phyloP scores from a whole-genome alignment of 164 flowering plant genomes.

The Akebia trifoliata region DNA sequence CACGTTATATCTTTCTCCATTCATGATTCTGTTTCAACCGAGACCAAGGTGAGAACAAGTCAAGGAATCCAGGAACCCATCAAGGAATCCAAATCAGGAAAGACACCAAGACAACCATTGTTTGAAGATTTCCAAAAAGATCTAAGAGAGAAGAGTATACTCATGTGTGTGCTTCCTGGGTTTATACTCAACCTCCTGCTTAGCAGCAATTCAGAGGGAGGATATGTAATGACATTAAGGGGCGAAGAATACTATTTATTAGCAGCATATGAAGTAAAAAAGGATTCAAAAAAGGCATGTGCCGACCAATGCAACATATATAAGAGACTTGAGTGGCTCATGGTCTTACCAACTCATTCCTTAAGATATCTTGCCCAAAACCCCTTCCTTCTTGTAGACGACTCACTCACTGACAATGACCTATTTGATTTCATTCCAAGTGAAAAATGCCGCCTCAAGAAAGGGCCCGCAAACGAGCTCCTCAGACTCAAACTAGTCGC shows the following conservation, averaged over 20 bases:
- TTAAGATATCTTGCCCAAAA: constrained; percentile 69
- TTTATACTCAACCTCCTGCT: neutral
- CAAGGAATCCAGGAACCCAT: no score
- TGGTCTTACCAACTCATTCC: constrained; percentile 28
- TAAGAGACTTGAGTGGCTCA: constrained; percentile 8
- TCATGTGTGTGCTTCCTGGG: neutral
- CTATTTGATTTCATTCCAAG: constrained; percentile 50
- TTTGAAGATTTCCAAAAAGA: no score
- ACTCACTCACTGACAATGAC: constrained; percentile 38
- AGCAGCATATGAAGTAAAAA: neutral
- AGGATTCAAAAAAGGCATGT: neutral
- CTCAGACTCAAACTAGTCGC: constrained; percentile 50
- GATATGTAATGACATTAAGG: neutral
- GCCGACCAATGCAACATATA: neutral
- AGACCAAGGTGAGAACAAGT: no score
- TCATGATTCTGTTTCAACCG: no score
- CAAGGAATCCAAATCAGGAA: no score
- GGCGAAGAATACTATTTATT: neutral
- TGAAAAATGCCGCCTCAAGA: constrained; percentile 74
- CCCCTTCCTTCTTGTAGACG: constrained; percentile 47
- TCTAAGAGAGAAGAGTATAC: no score
- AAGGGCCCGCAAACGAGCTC: constrained; percentile 54
- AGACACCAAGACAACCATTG: no score
- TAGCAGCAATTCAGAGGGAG: neutral
- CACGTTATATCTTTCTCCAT: no score